phyloP scores from a whole-genome alignment of 2,329 filamentous ascomycete genomes.

The Aspergillus nomiae region DNA sequence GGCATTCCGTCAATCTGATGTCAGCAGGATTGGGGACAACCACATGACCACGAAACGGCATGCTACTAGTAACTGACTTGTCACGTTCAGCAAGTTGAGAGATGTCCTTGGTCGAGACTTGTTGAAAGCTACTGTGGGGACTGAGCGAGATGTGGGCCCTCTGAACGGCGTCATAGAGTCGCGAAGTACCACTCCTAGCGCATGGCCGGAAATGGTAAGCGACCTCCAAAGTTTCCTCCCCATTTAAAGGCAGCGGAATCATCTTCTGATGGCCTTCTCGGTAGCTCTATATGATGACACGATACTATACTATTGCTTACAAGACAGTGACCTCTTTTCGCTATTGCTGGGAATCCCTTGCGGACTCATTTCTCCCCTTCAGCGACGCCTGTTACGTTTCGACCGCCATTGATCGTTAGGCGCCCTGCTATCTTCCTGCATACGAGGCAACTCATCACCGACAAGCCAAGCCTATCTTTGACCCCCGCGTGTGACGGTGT shows the following conservation, averaged over 20 bases:
- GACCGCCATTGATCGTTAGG: not conserved
- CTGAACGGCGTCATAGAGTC: not conserved
- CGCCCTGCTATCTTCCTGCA: not conserved
- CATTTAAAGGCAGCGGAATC: too few relatives aligned
- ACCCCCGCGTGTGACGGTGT: not conserved
- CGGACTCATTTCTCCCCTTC: not conserved
- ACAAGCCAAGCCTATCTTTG: not conserved
- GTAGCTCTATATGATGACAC: not conserved
- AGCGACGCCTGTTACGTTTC: not conserved
- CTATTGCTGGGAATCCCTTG: not conserved
- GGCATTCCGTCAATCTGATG: slow-evolving; percentile 6
- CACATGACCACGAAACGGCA: not conserved
- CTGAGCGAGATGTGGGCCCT: not conserved
- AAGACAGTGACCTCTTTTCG: not conserved
- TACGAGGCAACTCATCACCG: not conserved
- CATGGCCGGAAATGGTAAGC: not conserved
- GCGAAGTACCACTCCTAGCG: not conserved
- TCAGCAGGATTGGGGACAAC: not conserved
- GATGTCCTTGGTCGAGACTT: too few relatives aligned
- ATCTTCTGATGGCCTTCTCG: not conserved
- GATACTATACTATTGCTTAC: not conserved
- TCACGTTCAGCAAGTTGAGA: not conserved
- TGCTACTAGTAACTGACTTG: not conserved
- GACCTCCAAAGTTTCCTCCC: not conserved
- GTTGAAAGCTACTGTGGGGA: not conserved